Conservation (phyloP, 805 yeast species). For the Suhomyces emberorum region DNA sequence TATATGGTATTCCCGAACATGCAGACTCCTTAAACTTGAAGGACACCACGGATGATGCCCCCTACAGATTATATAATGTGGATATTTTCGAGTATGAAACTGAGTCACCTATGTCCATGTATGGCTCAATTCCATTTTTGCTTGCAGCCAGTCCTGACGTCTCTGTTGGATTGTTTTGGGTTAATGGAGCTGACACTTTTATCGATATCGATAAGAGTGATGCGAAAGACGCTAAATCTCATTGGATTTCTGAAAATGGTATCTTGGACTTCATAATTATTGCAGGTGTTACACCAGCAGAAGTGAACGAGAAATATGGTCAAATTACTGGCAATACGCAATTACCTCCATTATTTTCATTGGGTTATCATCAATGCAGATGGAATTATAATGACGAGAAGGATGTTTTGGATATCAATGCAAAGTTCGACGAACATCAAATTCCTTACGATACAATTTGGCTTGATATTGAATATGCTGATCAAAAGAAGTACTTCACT, state of each 20-base stretch:
- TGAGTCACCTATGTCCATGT: slow-evolving; percentile 84
- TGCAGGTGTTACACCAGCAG: slow-evolving; percentile 55
- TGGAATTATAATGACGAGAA: slow-evolving; percentile 93
- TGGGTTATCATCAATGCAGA: slow-evolving; percentile 94
- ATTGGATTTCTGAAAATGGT: slow-evolving; percentile 95
- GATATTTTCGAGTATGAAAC: slow-evolving; percentile 93
- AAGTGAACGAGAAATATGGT: slow-evolving; percentile 61
- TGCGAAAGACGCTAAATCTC: slow-evolving; percentile 46
- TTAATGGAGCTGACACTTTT: slow-evolving; percentile 90
- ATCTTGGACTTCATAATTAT: slow-evolving; percentile 70
- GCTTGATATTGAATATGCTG: slow-evolving; percentile 93
- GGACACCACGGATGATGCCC: slow-evolving; percentile 63
- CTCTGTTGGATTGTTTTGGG: slow-evolving; percentile 83
- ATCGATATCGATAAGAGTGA: slow-evolving; percentile 57
- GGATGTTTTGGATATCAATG: slow-evolving; percentile 74
- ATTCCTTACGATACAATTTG: slow-evolving; percentile 91
- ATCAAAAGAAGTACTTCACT: slow-evolving; percentile 81
- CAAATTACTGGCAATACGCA: slow-evolving; percentile 66
- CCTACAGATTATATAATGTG: slow-evolving; percentile 87
- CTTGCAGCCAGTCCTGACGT: slow-evolving; percentile 57
- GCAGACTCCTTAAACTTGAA: slow-evolving; percentile 75
- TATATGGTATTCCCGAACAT: slow-evolving; percentile 97
- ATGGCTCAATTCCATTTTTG: slow-evolving; percentile 90
- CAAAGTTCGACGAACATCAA: slow-evolving; percentile 64
- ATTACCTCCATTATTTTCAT: slow-evolving; percentile 72